Conservation (phyloP, 345 rosid genomes). For the Kandelia obovata region DNA sequence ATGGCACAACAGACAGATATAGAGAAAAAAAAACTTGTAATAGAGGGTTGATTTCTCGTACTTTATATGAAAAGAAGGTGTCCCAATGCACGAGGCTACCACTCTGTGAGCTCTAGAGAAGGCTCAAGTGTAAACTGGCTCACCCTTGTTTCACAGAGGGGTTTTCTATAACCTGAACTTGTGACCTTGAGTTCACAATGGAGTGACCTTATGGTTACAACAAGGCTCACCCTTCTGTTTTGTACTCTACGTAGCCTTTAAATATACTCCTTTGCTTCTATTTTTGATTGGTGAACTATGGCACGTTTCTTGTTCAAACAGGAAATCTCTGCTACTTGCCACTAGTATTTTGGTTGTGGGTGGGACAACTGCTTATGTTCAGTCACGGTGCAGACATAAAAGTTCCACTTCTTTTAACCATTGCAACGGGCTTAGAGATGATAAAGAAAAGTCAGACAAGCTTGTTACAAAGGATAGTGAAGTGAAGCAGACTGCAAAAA, state of each 20-base stretch:
- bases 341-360: conserved; percentile 80
- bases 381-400: conserved; percentile 43
- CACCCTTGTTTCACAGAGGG: too few species aligned
- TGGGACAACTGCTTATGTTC: conserved; percentile 76
- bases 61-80: too few species aligned
- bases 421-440: conserved; percentile 49
- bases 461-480: conserved; percentile 27
- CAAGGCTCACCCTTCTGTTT: background rate
- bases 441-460: conserved; percentile 36
- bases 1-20: background rate
- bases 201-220: too few species aligned
- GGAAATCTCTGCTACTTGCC: conserved; percentile 78
- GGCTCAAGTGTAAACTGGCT: too few species aligned
- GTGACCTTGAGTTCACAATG: too few species aligned
- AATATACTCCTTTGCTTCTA: background rate
- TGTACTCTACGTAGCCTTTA: background rate
- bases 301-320: conserved; percentile 27
- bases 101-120: too few species aligned
- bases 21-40: background rate
- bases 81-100: too few species aligned
- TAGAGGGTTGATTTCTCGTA: background rate
- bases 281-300: background rate
- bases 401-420: conserved; percentile 37
- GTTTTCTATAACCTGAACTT: too few species aligned
- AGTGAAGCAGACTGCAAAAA: conserved; percentile 38